Evolutionary conservation across 441 rosid species (phyloP), one percentile per base, ranked within the genome.

Genomic region (Euphorbia schlechtendalii): DNA sequence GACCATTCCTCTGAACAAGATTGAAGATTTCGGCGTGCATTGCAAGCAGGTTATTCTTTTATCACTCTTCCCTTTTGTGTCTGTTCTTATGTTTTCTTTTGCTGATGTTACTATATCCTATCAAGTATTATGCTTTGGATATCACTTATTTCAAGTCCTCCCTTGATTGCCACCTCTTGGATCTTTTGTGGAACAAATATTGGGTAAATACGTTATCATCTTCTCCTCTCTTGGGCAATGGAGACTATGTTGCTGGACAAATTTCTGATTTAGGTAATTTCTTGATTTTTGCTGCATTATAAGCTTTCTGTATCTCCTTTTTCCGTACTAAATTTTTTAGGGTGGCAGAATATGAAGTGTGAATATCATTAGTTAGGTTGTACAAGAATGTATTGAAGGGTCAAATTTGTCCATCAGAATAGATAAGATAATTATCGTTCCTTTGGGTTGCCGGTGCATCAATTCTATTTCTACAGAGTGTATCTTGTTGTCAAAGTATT

Each of bases 181-280:
- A 91, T 79, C 83, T 91, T 55, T 83, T 94, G 40, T 94, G 99
- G 99, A 94, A 91, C 87, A 91, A 94, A 85, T 94, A 94, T 69
- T 94, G 99, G 98, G 96, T 94, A 67, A 91, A 94, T 76, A 91
- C 99, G 0, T 94, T 94, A 56, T 94, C 99, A 30, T 94, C 99
- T 77, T 94, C 99, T 4, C 96, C 96, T 58, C 85, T 94, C 63
- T 74, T 95, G 78, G 97, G 97, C 56, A 95, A 89, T 74, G 97
- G 99, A 63, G 98, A 95, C 84, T 95, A 89, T 59, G 96, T 89
- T 69, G 99, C 99, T 0, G 99, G 98, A 56, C 98, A 95, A 76
- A 88, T 95, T 73, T 95, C 96, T 21, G 99, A 95, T 81, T 83
- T 95, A 82, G 99, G 99, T 91, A 83, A 81, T 61, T 56, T 57